A percentile compares a stretch with the other conserved stretches of the same genome.
These are phyloP conservation scores for Cladosporium oxysporum DNA, from an alignment of 2,329 filamentous ascomycete genomes.

Conservation along the genomic window DNA sequence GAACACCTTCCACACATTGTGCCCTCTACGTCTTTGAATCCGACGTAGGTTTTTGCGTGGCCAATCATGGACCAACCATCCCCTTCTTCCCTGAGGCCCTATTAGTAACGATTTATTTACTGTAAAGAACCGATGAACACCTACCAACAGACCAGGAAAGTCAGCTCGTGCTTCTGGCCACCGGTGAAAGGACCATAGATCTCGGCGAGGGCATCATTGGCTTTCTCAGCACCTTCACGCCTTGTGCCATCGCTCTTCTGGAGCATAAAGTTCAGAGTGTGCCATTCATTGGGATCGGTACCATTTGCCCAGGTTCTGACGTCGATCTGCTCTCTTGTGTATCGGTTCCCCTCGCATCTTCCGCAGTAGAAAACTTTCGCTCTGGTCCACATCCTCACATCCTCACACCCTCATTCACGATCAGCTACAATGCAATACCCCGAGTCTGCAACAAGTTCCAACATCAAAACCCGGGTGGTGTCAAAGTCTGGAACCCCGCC, in stretches of 20 bases:
- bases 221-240: not conserved
- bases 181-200: not conserved
- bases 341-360: slow-evolving; percentile 22
- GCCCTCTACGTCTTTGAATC: not conserved
- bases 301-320: slow-evolving; percentile 17
- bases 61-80: not conserved
- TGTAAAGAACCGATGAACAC: not conserved
- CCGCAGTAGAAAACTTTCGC: no score
- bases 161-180: not conserved
- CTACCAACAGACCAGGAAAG: not conserved
- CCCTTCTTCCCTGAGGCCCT: not conserved
- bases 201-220: not conserved
- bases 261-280: not conserved
- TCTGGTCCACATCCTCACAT: not conserved
- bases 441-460: not conserved
- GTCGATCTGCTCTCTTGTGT: slow-evolving; percentile 22
- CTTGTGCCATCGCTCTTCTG: not conserved
- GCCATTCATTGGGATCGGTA: not conserved
- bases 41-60: not conserved
- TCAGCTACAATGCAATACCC: not conserved
- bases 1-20: not conserved
- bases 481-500: not conserved
- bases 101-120: not conserved
- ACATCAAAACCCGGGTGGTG: not conserved
- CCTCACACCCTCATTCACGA: no score